Base-by-base conservation (phyloP, 140 eudicot species). In the Ambrosia hybrid region DNA sequence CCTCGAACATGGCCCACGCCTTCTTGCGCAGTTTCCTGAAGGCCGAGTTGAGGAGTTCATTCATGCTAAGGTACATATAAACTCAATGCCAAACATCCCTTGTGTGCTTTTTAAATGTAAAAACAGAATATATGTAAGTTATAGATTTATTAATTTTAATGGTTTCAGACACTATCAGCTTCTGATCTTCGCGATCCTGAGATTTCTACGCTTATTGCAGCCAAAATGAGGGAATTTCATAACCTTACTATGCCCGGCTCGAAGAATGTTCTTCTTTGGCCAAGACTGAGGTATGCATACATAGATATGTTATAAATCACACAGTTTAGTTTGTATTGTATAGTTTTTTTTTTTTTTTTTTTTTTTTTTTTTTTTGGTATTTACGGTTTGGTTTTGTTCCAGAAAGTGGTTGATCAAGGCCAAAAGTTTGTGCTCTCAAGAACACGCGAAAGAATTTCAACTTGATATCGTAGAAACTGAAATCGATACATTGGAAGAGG, bases 31-130 rank as follows among this genome's bases (percentile, higher is more conserved):
- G 43, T 92, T 82, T 65, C 34, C 82, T 0, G 65, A 74, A 41
- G 98, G 98, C 56, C 78, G 98, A 8, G 85, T 92, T 45, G 98
- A 92, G 83, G 96, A 92, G 87, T 92, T 89, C 71, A 92, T 92
- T 82, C 95, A 84, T 75, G 98, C 98, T 21, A 81, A 85, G 86
- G 98, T 92, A 86, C 73, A 77, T 39, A 0, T 9, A 45, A 45
- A 57, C 61, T 33, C 61, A 57, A 57, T 57, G 64, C 21, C 9
- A 38, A 8, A 8, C 41, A 34, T 21, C 26, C 26, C 26, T 21
- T 21, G 26, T 21, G 26, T 21, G 26, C 26, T 21, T 21, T 21
- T 21, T 21, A 21, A 21, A 21, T 21, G 26, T 3, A 1, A 61
- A 34, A 38, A 55, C 41, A 46, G 51, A 51, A 73, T 51, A 51